These are phyloP conservation scores for Leishmania lainsoni DNA, from an alignment of 208 protist species.

Conservation along the genomic window DNA sequence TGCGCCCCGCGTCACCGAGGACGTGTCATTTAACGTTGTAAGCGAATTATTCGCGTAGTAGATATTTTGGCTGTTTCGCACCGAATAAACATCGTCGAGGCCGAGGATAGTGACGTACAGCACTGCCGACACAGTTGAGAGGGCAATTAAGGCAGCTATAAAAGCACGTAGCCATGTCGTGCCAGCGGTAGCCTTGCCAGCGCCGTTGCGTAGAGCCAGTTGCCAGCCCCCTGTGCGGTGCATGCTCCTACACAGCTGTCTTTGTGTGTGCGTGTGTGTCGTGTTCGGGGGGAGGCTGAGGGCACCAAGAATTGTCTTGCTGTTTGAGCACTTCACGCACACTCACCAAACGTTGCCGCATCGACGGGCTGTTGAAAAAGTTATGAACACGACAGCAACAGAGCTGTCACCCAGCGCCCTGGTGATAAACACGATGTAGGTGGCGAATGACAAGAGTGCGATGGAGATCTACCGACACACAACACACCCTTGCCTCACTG, in stretches of 20 bases:
- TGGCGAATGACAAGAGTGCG: background rate
- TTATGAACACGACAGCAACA: background rate
- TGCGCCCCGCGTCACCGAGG: background rate
- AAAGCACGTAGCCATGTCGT: slow-evolving; percentile 13
- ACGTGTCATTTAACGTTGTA: background rate
- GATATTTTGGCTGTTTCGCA: slow-evolving; percentile 23
- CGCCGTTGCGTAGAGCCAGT: background rate
- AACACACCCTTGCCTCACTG: background rate
- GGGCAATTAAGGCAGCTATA: slow-evolving; percentile 1
- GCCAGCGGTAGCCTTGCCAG: slow-evolving; percentile 3
- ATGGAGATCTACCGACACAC: background rate
- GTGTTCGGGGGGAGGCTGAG: background rate
- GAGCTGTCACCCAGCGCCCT: background rate
- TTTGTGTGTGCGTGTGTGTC: too few relatives aligned
- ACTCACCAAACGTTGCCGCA: background rate
- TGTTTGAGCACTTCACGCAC: background rate
- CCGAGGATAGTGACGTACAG: slow-evolving; percentile 10
- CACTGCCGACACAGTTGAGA: slow-evolving; percentile 7
- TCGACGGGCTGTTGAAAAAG: background rate
- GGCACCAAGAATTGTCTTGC: background rate
- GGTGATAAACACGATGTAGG: background rate
- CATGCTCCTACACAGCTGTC: background rate
- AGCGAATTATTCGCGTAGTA: slow-evolving; percentile 2
- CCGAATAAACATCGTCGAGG: slow-evolving; percentile 9
- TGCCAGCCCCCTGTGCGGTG: background rate